Evolutionary conservation across 1,284 basidiomycete species (phyloP).

Genomic region (Boletus hoseneyae): DNA sequence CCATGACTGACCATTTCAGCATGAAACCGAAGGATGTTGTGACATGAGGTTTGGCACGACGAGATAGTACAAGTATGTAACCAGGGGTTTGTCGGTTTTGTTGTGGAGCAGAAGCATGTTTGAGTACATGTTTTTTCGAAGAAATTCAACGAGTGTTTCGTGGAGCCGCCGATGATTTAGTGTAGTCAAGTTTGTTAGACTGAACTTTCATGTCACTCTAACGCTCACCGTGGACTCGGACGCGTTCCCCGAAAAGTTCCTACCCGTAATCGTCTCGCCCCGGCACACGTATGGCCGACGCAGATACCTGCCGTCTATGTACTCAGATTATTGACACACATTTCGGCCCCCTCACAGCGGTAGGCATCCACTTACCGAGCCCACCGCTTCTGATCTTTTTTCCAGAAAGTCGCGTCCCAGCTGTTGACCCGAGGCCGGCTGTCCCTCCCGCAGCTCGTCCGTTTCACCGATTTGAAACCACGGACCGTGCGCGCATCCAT

Average conservation of each 20-base stretch:
- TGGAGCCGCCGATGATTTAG: slow-evolving; percentile 3
- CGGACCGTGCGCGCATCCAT: slow-evolving; percentile 72
- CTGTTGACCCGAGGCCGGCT: slow-evolving; percentile 86
- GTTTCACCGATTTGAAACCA: slow-evolving; percentile 56
- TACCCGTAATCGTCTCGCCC: background rate
- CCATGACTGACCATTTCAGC: slow-evolving; percentile 31
- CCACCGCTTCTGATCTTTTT: slow-evolving; percentile 7
- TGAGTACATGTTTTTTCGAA: slow-evolving; percentile 10
- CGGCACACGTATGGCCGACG: slow-evolving; percentile 59
- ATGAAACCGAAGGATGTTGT: slow-evolving; percentile 11
- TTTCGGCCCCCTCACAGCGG: slow-evolving; percentile 76
- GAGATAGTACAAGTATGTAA: slow-evolving; percentile 2
- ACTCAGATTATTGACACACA: slow-evolving; percentile 72
- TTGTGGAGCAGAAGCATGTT: slow-evolving; percentile 12
- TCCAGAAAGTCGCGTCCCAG: slow-evolving; percentile 73
- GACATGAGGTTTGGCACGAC: slow-evolving; percentile 1
- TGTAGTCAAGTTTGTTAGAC: background rate
- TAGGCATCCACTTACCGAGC: slow-evolving; percentile 36
- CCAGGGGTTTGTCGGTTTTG: background rate
- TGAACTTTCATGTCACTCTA: slow-evolving; percentile 6
- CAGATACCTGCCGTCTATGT: slow-evolving; percentile 68
- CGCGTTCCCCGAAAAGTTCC: too few relatives aligned
- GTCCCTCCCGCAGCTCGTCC: slow-evolving; percentile 66
- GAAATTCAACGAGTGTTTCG: slow-evolving; percentile 3
- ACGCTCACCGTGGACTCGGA: background rate